A percentile compares a stretch with the other conserved stretches of the same genome.
Evolutionary conservation across 805 yeast genomes (phyloP).

Genomic region (Ogataea zsoltii): DNA sequence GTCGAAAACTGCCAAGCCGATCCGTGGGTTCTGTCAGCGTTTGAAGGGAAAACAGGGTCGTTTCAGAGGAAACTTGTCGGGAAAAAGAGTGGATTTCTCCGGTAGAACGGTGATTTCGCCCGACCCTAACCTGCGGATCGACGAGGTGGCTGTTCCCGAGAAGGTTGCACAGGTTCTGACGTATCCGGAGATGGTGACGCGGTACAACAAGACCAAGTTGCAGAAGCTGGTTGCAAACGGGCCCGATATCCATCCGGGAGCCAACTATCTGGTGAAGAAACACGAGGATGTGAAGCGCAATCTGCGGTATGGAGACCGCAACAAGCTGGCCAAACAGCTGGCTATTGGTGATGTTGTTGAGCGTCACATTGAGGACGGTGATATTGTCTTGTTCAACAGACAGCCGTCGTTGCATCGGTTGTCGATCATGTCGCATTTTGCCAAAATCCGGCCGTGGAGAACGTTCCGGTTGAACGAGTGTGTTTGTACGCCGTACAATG

Average conservation of each 20-base stretch:
- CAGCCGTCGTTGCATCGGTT: conserved; percentile 97
- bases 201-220: conserved; percentile 79
- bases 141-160: conserved; percentile 98
- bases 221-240: conserved; percentile 78
- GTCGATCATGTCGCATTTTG: conserved; percentile 92
- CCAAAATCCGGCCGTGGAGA: conserved; percentile 96
- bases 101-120: conserved; percentile 99
- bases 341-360: conserved; percentile 92
- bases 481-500: conserved; percentile 99
- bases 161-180: conserved; percentile 94
- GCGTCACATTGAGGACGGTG: conserved; percentile 97
- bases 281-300: conserved; percentile 87
- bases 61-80: conserved; percentile 96
- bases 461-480: conserved; percentile 96
- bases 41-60: conserved; percentile 98
- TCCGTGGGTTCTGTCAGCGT: conserved; percentile 95
- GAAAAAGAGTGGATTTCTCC: conserved; percentile 97
- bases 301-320: conserved; percentile 83
- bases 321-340: conserved; percentile 71
- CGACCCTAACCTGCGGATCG: conserved; percentile 92
- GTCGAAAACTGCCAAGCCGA: conserved; percentile 66
- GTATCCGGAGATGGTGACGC: conserved; percentile 91
- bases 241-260: conserved; percentile 92
- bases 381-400: conserved; percentile 91
- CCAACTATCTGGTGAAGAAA: conserved; percentile 82